phyloP scores from a whole-genome alignment of 1,284 basidiomycete genomes.

The Omphalotus olearius region DNA sequence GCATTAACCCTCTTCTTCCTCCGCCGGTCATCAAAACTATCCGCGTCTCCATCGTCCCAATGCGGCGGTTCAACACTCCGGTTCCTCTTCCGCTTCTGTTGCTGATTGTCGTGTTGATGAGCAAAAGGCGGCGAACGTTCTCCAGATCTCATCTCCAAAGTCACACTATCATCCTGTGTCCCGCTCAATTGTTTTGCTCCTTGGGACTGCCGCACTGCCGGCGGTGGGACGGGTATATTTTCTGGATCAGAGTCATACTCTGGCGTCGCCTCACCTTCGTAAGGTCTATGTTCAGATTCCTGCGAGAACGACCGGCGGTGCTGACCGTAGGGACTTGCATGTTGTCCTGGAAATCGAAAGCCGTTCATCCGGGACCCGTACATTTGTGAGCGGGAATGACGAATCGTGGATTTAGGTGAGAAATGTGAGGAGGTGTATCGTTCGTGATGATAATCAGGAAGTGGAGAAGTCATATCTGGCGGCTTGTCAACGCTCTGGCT shows the following conservation, averaged over 20 bases:
- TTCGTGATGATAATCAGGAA: slow-evolving; percentile 23
- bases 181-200: slow-evolving; percentile 3
- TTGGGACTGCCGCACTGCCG: slow-evolving; percentile 10
- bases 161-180: neutral
- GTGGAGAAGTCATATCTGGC: slow-evolving; percentile 20
- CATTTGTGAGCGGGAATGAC: neutral
- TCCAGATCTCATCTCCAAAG: neutral
- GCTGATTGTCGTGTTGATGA: neutral
- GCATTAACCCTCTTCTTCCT: slow-evolving; percentile 1
- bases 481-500: slow-evolving; percentile 21
- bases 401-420: slow-evolving; percentile 5
- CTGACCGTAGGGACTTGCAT: no score
- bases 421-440: slow-evolving; percentile 16
- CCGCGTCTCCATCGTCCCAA: neutral
- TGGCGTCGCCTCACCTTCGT: slow-evolving; percentile 22
- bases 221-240: slow-evolving; percentile 16
- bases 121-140: neutral
- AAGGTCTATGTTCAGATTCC: slow-evolving; percentile 13
- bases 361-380: slow-evolving; percentile 4
- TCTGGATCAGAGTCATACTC: slow-evolving; percentile 31
- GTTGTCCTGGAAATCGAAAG: slow-evolving; percentile 11
- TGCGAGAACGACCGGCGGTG: neutral
- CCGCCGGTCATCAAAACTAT: neutral
- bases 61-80: slow-evolving; percentile 2
- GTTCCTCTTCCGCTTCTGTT: neutral